phyloP scores from a whole-genome alignment of 495 filamentous ascomycete genomes.

The Trichoderma asperelloides region DNA sequence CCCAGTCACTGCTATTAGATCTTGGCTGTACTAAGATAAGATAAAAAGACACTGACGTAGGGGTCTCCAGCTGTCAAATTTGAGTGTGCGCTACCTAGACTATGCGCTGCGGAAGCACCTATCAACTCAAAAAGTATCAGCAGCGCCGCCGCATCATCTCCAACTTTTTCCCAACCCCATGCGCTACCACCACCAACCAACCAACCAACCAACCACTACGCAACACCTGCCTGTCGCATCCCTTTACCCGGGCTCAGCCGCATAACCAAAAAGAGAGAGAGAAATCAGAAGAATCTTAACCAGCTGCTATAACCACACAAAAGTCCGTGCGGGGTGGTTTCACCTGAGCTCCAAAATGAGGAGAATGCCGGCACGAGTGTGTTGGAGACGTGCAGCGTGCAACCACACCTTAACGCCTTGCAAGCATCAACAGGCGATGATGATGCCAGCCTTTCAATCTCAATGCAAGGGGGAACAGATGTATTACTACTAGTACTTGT shows the following conservation, averaged over 20 bases:
- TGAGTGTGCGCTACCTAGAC: no score
- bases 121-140: no score
- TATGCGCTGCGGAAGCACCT: no score
- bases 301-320: neutral
- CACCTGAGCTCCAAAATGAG: neutral
- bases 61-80: no score
- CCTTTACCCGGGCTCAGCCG: conserved; percentile 3
- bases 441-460: no score
- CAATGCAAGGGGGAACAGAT: neutral
- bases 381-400: no score
- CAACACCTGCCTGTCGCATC: neutral
- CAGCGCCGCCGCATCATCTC: no score
- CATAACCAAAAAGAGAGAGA: neutral
- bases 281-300: neutral
- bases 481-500: no score
- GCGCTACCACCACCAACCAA: neutral
- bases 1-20: neutral
- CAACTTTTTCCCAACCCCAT: neutral
- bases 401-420: no score
- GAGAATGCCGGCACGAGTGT: neutral
- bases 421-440: no score
- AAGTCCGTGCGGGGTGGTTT: neutral
- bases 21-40: neutral
- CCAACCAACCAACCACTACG: no score
- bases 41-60: no score